Conservation (phyloP, 768 basidiomycete genomes). For the Kwoniella shandongensis region DNA sequence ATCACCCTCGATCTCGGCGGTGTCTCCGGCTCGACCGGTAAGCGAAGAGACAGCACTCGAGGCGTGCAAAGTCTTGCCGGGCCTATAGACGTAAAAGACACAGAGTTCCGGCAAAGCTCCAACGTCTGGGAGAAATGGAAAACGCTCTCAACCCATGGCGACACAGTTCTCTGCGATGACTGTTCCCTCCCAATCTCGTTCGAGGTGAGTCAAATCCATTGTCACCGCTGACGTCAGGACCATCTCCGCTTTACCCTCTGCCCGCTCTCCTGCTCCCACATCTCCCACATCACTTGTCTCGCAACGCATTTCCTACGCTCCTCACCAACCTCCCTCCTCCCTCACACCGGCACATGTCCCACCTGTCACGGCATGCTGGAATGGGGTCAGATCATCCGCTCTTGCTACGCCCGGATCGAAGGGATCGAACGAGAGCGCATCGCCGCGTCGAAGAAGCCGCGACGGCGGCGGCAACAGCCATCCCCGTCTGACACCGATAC, state of each 20-base stretch:
- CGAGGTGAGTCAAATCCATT: not conserved
- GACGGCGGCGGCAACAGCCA: not conserved
- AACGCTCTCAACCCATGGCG: conserved; percentile 10
- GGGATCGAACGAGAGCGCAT: conserved; percentile 19
- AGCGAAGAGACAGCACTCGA: conserved; percentile 20
- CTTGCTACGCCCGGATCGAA: conserved; percentile 46
- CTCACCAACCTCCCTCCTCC: conserved; percentile 38
- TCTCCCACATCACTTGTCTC: conserved; percentile 49
- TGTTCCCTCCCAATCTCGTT: not conserved
- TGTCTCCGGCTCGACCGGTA: conserved; percentile 38
- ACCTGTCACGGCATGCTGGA: conserved; percentile 27
- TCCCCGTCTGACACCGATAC: not conserved
- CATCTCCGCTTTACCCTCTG: conserved; percentile 52
- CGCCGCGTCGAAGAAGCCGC: conserved; percentile 11
- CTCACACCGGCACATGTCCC: conserved; percentile 48
- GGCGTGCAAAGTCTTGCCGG: conserved; percentile 31
- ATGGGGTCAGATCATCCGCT: conserved; percentile 54
- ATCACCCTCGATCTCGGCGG: conserved; percentile 44
- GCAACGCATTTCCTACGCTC: conserved; percentile 32
- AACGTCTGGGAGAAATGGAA: conserved; percentile 41
- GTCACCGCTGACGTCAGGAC: conserved; percentile 19
- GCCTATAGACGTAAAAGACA: conserved; percentile 50
- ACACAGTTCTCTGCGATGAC: conserved; percentile 9
- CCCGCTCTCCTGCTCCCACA: conserved; percentile 21
- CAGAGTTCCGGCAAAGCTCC: conserved; percentile 25